These are phyloP conservation scores for Alternaria arborescens DNA, from an alignment of 2,329 filamentous ascomycete genomes.

Conservation along the genomic window DNA sequence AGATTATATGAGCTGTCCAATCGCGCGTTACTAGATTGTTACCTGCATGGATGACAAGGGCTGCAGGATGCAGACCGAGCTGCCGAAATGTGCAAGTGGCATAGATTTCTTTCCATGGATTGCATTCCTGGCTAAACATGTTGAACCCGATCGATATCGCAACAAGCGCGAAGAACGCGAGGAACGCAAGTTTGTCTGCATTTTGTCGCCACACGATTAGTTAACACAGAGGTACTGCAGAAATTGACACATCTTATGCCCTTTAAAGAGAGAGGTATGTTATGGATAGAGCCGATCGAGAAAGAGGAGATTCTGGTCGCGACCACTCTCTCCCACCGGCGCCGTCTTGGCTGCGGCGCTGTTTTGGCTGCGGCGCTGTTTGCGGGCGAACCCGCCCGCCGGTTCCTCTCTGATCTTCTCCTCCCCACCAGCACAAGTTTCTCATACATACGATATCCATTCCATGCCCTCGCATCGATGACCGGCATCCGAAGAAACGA, in stretches of 20 bases:
- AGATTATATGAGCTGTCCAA: conserved; percentile 1
- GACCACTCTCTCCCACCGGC: not conserved
- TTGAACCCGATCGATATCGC: not conserved
- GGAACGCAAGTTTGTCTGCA: too few species aligned
- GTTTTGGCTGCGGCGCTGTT: not conserved
- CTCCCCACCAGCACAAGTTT: not conserved
- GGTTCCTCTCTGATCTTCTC: not conserved
- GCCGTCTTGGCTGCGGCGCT: not conserved
- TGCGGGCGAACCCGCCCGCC: not conserved
- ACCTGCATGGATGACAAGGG: not conserved
- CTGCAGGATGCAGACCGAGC: not conserved
- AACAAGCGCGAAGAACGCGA: too few species aligned
- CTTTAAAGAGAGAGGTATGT: not conserved
- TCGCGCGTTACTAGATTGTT: not conserved
- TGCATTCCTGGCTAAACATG: not conserved
- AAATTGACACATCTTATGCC: not conserved
- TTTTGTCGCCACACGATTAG: too few species aligned
- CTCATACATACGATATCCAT: not conserved
- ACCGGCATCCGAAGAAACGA: not conserved
- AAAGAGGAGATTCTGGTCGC: not conserved
- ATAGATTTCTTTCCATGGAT: not conserved
- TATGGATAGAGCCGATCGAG: not conserved
- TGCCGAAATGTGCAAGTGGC: conserved; percentile 1
- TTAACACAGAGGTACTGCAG: not conserved
- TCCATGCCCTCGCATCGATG: not conserved